phyloP scores from a whole-genome alignment of 2,329 filamentous ascomycete genomes.

The Apiospora kogelbergensis region DNA sequence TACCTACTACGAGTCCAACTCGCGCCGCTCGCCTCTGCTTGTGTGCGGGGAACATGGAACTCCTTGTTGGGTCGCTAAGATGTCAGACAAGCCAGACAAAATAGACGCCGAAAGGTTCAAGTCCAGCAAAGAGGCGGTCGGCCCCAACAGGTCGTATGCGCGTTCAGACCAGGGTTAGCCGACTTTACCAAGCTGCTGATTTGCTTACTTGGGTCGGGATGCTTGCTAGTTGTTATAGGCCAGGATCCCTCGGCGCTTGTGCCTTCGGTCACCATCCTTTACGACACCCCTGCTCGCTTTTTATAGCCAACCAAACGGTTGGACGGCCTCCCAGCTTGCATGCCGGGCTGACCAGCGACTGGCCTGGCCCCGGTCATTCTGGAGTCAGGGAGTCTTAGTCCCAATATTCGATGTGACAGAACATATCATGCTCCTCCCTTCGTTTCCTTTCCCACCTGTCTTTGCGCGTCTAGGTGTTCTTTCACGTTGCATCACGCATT shows the following conservation, averaged over 20 bases:
- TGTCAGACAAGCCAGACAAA: not conserved
- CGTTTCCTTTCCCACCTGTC: constrained; percentile 20
- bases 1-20: not conserved
- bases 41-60: not conserved
- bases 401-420: constrained; percentile 9
- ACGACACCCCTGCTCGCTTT: constrained; percentile 25
- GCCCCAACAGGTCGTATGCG: constrained; percentile 4
- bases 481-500: constrained; percentile 28
- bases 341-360: constrained; percentile 17
- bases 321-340: constrained; percentile 24
- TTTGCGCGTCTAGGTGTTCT: constrained; percentile 27
- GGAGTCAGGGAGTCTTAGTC: not conserved
- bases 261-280: constrained; percentile 30
- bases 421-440: constrained; percentile 10
- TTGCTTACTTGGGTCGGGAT: constrained; percentile 25
- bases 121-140: not conserved
- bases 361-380: constrained; percentile 6
- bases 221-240: constrained; percentile 22
- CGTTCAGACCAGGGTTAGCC: constrained; percentile 19
- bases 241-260: constrained; percentile 37
- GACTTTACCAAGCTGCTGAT: constrained; percentile 24
- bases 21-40: not conserved
- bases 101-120: not conserved
- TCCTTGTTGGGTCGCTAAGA: not conserved
- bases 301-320: constrained; percentile 38